Percentiles rank a stretch among this genome's conserved stretches.
phyloP scores from a whole-genome alignment of 164 flowering plant species.

The Chimonanthus salicifolius region DNA sequence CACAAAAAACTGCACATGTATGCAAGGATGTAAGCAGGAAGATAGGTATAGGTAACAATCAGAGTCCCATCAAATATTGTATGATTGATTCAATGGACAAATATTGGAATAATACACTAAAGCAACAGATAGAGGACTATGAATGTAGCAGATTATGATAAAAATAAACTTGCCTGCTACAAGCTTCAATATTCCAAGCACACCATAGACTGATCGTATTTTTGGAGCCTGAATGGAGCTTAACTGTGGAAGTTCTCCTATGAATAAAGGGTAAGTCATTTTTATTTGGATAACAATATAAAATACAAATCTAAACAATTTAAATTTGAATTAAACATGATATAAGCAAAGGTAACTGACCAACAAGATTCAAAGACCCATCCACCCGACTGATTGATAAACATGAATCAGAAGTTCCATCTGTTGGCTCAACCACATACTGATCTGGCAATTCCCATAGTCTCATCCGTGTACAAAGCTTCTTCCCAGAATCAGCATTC shows the following conservation, averaged over 20 bases:
- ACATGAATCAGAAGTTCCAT: slow-evolving; percentile 57
- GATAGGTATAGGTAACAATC: no score
- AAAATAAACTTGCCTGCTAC: slow-evolving; percentile 54
- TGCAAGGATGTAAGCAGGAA: neutral
- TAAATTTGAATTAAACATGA: neutral
- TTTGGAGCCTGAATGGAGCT: slow-evolving; percentile 63
- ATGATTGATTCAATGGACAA: no score
- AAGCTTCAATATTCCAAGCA: slow-evolving; percentile 83
- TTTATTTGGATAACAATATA: neutral
- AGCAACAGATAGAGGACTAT: no score
- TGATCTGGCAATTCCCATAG: slow-evolving; percentile 92
- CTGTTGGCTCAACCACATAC: slow-evolving; percentile 86
- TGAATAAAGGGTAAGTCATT: slow-evolving; percentile 1
- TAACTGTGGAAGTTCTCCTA: slow-evolving; percentile 61
- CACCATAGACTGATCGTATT: slow-evolving; percentile 68
- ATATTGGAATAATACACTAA: no score
- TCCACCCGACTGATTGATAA: slow-evolving; percentile 65
- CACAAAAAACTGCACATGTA: neutral
- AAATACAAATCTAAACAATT: neutral
- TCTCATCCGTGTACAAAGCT: slow-evolving; percentile 66
- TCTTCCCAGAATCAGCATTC: slow-evolving; percentile 47
- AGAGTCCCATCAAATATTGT: neutral
- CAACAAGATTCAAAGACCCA: slow-evolving; percentile 70
- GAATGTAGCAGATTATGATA: no score
- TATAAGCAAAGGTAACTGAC: slow-evolving; percentile 27